Evolutionary conservation across 2,329 filamentous ascomycete genomes (phyloP), one percentile per base, ranked within the genome.

Genomic region (Fusarium armeniacum): DNA sequence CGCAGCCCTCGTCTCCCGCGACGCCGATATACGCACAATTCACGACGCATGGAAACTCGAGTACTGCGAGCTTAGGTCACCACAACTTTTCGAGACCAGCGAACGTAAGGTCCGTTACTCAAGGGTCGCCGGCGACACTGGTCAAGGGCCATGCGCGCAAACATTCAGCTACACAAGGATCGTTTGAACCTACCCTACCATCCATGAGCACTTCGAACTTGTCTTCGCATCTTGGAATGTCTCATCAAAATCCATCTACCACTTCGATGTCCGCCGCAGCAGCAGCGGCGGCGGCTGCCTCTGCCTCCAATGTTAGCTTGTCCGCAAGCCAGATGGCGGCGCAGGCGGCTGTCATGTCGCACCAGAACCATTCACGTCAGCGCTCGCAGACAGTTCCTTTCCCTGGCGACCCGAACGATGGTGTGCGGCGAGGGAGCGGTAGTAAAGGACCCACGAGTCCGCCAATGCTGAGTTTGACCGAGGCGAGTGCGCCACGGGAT

Each of bases 251-350:
- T 9, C 50, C 54, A 16, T 70, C 68, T 6, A 50, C 70, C 2
- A 38, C 46, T 18, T 71, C 70, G 24, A 50, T 65, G 9, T 64
- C 71, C 15, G 65, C 70, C 6, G 71, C 70, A 3, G 71, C 72
- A 1, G 72, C 72, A 1, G 72, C 72, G 3, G 72, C 72, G 3
- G 74, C 69, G 15, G 76, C 78, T 74, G 89, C 79, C 79, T 81
- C 80, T 44, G 77, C 78, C 20, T 73, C 74, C 75, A 43, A 77
- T 75, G 44, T 70, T 15, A 78, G 83, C 28, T 79, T 88, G 65
- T 85, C 85, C 3, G 89, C 91, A n/a, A 93, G 91, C 78, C 90
- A 93, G 78, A 93, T 94, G 69, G 92, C 92, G 40, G 92, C 92
- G 20, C 92, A 94, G 79, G 89, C 92, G 12, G 92, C 92, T 58